A percentile compares a stretch with the other conserved stretches of the same genome.
These are phyloP conservation scores for Gardenia jasminoides DNA, from an alignment of 257 asterid genomes.

Conservation along the genomic window DNA sequence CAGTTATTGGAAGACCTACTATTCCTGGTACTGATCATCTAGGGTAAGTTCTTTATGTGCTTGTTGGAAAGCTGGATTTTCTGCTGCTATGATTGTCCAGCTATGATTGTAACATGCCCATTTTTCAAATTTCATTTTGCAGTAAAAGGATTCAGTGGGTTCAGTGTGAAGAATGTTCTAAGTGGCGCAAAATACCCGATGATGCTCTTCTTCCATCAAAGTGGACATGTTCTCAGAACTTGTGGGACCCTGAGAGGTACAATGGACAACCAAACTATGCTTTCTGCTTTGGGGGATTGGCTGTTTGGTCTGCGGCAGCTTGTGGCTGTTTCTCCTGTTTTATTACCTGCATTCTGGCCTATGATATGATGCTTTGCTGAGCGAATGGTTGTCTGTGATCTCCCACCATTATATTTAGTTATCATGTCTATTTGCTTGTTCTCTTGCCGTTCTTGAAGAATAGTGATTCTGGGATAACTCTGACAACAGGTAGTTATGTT, in stretches of 20 bases:
- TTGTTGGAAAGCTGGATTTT: conserved; percentile 11
- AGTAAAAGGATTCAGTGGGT: conserved; percentile 73
- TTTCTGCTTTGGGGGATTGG: neutral
- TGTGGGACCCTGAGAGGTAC: conserved; percentile 72
- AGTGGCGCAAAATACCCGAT: conserved; percentile 89
- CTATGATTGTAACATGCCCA: neutral
- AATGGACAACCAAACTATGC: neutral
- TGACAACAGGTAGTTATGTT: neutral
- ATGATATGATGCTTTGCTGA: neutral
- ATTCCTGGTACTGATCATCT: conserved; percentile 51
- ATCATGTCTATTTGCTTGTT: neutral
- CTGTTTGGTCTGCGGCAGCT: neutral
- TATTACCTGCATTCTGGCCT: neutral
- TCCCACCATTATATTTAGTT: neutral
- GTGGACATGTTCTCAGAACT: conserved; percentile 79
- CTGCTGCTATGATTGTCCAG: neutral
- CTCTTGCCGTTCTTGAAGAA: neutral
- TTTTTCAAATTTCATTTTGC: conserved; percentile 15
- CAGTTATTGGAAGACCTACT: conserved; percentile 92
- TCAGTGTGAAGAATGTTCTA: conserved; percentile 88
- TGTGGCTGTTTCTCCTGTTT: neutral
- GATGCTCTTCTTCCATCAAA: conserved; percentile 67
- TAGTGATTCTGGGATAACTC: neutral
- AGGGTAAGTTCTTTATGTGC: conserved; percentile 50
- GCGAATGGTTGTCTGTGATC: neutral